phyloP scores from a whole-genome alignment of 176 grass and related monocot species.

The Bothriochloa decipiens region DNA sequence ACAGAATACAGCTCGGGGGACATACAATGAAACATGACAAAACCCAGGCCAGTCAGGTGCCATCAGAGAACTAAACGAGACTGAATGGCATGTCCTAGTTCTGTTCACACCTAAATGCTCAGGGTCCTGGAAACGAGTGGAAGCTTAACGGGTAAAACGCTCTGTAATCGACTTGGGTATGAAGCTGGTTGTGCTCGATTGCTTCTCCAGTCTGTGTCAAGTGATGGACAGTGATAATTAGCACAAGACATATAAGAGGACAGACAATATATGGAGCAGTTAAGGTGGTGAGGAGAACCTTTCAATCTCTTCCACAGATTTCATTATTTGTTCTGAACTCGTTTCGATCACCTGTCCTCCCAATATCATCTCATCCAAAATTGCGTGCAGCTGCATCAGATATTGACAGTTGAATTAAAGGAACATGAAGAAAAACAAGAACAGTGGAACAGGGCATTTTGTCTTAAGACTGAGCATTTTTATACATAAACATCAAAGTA shows the following conservation, averaged over 20 bases:
- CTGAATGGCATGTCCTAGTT: background rate
- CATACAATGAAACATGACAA: constrained; percentile 25
- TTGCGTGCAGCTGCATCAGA: constrained; percentile 73
- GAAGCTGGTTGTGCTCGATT: constrained; percentile 73
- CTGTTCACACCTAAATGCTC: background rate
- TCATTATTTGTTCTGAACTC: constrained; percentile 75
- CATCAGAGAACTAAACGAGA: constrained; percentile 7
- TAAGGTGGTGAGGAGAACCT: constrained; percentile 46
- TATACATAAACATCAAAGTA: background rate
- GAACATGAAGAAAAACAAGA: background rate
- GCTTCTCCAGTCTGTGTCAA: constrained; percentile 75
- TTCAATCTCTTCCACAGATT: constrained; percentile 73
- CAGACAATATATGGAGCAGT: background rate
- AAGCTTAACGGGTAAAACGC: constrained; percentile 68
- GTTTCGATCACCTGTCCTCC: constrained; percentile 93
- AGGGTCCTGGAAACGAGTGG: background rate
- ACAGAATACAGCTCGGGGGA: constrained; percentile 5
- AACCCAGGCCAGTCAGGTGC: background rate
- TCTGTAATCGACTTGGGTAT: constrained; percentile 78
- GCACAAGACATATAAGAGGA: background rate
- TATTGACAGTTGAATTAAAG: constrained; percentile 7
- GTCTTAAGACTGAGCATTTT: background rate
- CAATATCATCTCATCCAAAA: constrained; percentile 97
- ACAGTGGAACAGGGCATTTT: background rate
- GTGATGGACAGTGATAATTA: constrained; percentile 3